Conservation (phyloP, 1,139 yeast species). For the Scheffersomyces parashehatae region DNA sequence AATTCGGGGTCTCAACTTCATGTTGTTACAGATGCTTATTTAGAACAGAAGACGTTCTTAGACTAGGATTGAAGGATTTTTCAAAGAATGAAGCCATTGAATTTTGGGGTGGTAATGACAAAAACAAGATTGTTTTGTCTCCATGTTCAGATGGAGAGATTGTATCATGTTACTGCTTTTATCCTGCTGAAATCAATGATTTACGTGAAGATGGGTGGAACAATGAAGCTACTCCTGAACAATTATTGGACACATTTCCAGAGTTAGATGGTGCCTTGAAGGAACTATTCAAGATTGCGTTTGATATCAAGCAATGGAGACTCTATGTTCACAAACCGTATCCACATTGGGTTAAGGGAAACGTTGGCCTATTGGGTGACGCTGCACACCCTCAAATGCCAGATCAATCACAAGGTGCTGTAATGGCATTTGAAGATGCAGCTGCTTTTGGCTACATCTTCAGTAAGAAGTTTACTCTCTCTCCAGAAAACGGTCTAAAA, state of each 20-base stretch:
- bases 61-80: conserved; percentile 15
- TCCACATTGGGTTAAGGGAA: conserved; percentile 21
- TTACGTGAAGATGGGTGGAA: conserved; percentile 18
- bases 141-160: conserved; percentile 26
- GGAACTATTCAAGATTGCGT: conserved; percentile 25
- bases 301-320: conserved; percentile 32
- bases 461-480: conserved; percentile 17
- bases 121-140: conserved; percentile 25
- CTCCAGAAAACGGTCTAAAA: conserved; percentile 19
- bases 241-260: conserved; percentile 16
- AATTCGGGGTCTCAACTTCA: conserved; percentile 14
- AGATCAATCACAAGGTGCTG: conserved; percentile 43
- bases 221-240: conserved; percentile 21
- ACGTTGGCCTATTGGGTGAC: conserved; percentile 19
- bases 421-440: conserved; percentile 37
- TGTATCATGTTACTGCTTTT: conserved; percentile 28
- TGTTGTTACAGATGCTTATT: conserved; percentile 24
- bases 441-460: conserved; percentile 21
- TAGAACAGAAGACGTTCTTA: conserved; percentile 18
- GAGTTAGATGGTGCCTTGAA: conserved; percentile 20
- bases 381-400: conserved; percentile 41
- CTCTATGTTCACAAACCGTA: conserved; percentile 27
- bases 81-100: conserved; percentile 38
- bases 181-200: conserved; percentile 14
- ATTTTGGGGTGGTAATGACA: conserved; percentile 26